Evolutionary conservation across 2,329 filamentous ascomycete species (phyloP), one percentile per base, ranked within the genome.

Genomic region (Neurospora crassa): DNA sequence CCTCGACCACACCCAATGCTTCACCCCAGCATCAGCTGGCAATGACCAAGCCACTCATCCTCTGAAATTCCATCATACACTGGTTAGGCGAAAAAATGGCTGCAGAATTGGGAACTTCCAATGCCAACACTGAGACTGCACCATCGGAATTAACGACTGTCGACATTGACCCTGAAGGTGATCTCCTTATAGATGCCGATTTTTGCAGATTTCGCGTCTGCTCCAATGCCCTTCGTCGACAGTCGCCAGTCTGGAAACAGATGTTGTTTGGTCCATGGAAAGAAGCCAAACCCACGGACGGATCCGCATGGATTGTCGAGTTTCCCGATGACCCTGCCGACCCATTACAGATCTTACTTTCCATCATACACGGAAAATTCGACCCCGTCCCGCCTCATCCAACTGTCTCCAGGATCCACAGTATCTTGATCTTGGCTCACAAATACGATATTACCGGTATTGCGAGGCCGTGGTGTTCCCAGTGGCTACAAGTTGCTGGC

Each of bases 221-320:
- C 41, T 71, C 71, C 2, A 14, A 20, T 5, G 3, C 70, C 4
- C 67, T 73, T n/a, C 53, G 69, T 12, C 68, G 70, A 5, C n/a
- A 70, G 2, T 73, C 71, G 12, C 40, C 67, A 2, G 70, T 71
- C 1, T 73, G 70, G 70, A 69, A 71, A 5, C 29, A 1, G 29
- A 70, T 73, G 70, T 29, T 73, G n/a, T 73, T 70, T 14, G 71
- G 70, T 16, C 20, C 68, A 0, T 73, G 71, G 71, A n/a, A 18
- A 3, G 71, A 73, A 14, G 34, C 70, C 7, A 70, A 67, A 8
- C 70, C 68, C 1, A 11, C 16, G 34, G 2, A 14, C 6, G 4
- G n/a, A 47, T 40, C 12, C 12, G 40, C 16, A 14, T 73, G 70
- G 70, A n/a, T 67, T 2, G 70, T 71, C 1, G 4, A 37, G 0